Percentiles rank a stretch among this genome's conserved stretches.
Evolutionary conservation across 1,139 yeast species (phyloP).

Genomic region (Yarrowia galli): DNA sequence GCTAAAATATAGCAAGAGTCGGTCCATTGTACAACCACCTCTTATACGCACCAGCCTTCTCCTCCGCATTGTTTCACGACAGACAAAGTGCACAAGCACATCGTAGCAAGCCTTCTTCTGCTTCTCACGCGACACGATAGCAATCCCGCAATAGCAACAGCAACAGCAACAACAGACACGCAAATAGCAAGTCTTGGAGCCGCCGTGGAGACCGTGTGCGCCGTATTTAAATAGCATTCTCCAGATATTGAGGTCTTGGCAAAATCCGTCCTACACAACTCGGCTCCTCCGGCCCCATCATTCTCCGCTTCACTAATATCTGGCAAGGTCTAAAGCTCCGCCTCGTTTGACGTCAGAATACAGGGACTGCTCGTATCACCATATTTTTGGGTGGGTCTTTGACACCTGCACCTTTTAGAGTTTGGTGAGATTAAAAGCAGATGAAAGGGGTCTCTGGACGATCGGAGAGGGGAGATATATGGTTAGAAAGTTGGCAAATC

Average conservation of each 20-base stretch:
- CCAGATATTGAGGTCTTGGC: neutral
- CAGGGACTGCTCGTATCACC: slow-evolving; percentile 3
- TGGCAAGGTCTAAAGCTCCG: neutral
- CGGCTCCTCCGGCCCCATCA: too few relatives aligned
- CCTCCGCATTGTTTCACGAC: neutral
- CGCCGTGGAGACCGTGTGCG: too few relatives aligned
- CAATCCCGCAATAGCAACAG: neutral
- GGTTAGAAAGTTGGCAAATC: too few relatives aligned
- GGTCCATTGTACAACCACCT: too few relatives aligned
- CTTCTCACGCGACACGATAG: neutral
- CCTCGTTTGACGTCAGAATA: slow-evolving; percentile 10
- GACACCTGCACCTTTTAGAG: neutral
- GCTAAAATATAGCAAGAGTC: too few relatives aligned
- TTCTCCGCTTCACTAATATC: neutral
- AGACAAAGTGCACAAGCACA: neutral
- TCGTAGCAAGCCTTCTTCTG: too few relatives aligned
- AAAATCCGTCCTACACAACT: too few relatives aligned
- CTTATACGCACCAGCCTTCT: too few relatives aligned
- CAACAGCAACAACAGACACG: neutral
- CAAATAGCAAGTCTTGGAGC: neutral
- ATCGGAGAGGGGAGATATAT: neutral
- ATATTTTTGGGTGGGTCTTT: neutral
- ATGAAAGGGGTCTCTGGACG: neutral
- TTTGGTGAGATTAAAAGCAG: neutral
- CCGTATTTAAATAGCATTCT: too few relatives aligned